A percentile compares a stretch with the other conserved stretches of the same genome.
Evolutionary conservation across 1,139 yeast species (phyloP).

Genomic region (Yamadazyma conglobata): DNA sequence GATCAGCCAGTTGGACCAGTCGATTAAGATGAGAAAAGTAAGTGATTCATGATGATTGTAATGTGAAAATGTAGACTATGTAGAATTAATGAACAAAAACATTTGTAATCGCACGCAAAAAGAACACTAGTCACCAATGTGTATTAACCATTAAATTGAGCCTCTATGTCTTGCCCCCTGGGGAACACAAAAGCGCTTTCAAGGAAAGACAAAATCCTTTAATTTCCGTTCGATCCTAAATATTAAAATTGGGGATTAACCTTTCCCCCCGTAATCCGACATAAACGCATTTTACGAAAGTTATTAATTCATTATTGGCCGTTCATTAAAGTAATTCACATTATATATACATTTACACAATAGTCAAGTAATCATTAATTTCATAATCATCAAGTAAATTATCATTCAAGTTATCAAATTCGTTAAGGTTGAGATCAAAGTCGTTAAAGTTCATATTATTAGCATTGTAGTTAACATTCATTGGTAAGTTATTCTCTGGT

Average conservation of each 20-base stretch:
- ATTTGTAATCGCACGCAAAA: too few species aligned
- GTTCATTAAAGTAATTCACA: too few species aligned
- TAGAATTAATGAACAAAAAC: too few species aligned
- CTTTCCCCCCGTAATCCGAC: too few species aligned
- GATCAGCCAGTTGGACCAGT: constrained; percentile 37
- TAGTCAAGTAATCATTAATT: constrained; percentile 11
- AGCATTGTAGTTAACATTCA: background rate
- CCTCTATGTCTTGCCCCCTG: too few species aligned
- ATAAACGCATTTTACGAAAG: background rate
- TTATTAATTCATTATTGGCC: background rate
- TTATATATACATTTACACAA: constrained; percentile 7
- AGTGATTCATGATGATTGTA: constrained; percentile 11
- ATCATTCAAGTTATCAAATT: background rate
- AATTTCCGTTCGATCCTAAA: too few species aligned
- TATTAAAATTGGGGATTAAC: too few species aligned
- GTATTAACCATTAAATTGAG: too few species aligned
- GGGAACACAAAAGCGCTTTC: too few species aligned
- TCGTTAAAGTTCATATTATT: background rate
- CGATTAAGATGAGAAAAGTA: constrained; percentile 20
- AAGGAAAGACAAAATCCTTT: too few species aligned
- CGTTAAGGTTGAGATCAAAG: constrained; percentile 1
- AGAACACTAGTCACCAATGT: too few species aligned
- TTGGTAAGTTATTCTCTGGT: constrained; percentile 2
- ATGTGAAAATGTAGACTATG: background rate
- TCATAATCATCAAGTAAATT: constrained; percentile 2